phyloP scores from a whole-genome alignment of 139 green algal species.

The Chlamydomonas sp. region DNA sequence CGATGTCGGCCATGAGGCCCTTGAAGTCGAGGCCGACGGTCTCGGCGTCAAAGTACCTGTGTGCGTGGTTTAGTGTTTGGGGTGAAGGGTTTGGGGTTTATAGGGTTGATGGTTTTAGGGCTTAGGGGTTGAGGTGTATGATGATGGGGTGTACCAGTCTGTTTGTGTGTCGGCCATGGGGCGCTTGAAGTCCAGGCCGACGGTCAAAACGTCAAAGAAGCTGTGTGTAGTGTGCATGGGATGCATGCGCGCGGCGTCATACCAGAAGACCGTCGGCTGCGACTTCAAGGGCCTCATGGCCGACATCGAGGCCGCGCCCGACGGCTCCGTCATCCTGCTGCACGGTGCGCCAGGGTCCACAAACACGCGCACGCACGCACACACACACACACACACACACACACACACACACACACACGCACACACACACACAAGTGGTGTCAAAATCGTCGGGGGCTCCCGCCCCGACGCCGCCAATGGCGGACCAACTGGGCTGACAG shows the following conservation, averaged over 20 bases:
- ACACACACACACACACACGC: too few relatives aligned
- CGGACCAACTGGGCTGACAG: too few relatives aligned
- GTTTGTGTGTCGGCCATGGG: not conserved
- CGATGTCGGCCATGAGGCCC: conserved; percentile 87
- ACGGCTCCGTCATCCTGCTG: conserved; percentile 86
- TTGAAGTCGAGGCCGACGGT: conserved; percentile 93
- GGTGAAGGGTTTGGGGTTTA: not conserved
- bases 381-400: conserved; percentile 7
- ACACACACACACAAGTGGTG: too few relatives aligned
- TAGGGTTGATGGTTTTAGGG: not conserved
- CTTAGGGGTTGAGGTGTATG: not conserved
- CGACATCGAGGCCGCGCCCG: conserved; percentile 77
- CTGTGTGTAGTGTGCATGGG: too few relatives aligned
- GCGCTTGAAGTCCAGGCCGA: too few relatives aligned
- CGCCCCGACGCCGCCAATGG: too few relatives aligned
- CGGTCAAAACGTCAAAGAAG: too few relatives aligned
- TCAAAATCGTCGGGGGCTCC: too few relatives aligned
- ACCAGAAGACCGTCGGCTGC: conserved; percentile 86
- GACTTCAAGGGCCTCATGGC: conserved; percentile 92
- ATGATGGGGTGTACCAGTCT: not conserved
- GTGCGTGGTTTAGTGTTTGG: not conserved
- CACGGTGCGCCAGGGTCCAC: too few relatives aligned
- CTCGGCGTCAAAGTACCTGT: conserved; percentile 88
- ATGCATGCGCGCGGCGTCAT: too few relatives aligned
- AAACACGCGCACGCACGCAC: not conserved